Evolutionary conservation across 148 eudicot genomes (phyloP).

Genomic region (Rheum nobile): DNA sequence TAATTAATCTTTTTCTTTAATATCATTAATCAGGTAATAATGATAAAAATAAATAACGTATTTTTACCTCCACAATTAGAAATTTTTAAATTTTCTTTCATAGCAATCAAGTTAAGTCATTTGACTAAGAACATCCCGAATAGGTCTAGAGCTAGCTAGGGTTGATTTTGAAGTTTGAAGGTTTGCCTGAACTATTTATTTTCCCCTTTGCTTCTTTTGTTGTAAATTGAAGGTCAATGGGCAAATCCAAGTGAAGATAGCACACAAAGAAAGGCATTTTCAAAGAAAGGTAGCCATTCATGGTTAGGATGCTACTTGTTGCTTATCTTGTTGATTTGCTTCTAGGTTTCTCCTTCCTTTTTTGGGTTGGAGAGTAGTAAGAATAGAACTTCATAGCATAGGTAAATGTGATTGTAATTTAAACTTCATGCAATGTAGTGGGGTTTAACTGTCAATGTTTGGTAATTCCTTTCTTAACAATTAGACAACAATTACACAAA

Average conservation of each 20-base stretch:
- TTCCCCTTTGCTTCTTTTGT: not conserved
- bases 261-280: not conserved
- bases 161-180: not conserved
- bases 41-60: no score
- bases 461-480: no score
- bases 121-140: not conserved
- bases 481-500: no score
- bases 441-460: not conserved
- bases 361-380: not conserved
- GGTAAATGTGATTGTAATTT: not conserved
- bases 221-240: not conserved
- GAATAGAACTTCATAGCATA: not conserved
- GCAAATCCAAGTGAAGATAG: not conserved
- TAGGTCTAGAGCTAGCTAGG: not conserved
- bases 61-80: no score
- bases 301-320: not conserved
- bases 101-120: not conserved
- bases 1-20: no score
- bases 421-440: not conserved
- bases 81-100: no score
- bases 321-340: not conserved
- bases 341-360: not conserved
- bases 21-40: no score
- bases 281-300: not conserved
- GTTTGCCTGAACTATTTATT: not conserved